Percentiles rank a stretch among this genome's conserved stretches.
These are phyloP conservation scores for Sugiyamaella americana DNA, from an alignment of 805 yeast genomes.

Conservation along the genomic window DNA sequence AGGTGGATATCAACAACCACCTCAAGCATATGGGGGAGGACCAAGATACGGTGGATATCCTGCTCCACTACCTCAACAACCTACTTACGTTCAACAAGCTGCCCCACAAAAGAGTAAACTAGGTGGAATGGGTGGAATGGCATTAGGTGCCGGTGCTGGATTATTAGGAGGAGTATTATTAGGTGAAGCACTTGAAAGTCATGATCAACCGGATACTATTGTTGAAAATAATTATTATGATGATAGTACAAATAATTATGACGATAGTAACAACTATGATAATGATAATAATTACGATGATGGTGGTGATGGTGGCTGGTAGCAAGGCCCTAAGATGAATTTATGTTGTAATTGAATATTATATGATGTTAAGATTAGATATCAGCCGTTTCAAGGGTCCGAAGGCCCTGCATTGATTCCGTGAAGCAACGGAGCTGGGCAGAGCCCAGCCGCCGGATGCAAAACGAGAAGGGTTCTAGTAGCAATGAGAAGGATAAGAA, in stretches of 20 bases:
- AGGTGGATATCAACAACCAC: slow-evolving; percentile 1
- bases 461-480: too few relatives aligned
- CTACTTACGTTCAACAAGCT: slow-evolving; percentile 26
- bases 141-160: slow-evolving; percentile 53
- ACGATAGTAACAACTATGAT: slow-evolving; percentile 26
- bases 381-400: too few relatives aligned
- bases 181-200: slow-evolving; percentile 37
- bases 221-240: slow-evolving; percentile 36
- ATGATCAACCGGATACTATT: slow-evolving; percentile 19
- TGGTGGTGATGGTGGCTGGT: not conserved
- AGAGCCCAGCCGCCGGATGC: too few relatives aligned
- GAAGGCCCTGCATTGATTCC: too few relatives aligned
- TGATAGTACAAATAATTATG: slow-evolving; percentile 26
- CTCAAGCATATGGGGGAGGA: slow-evolving; percentile 15
- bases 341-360: too few relatives aligned
- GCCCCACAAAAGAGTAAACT: slow-evolving; percentile 26
- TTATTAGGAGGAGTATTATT: slow-evolving; percentile 54
- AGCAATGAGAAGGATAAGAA: too few relatives aligned
- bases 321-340: too few relatives aligned
- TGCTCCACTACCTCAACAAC: slow-evolving; percentile 19
- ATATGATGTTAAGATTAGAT: too few relatives aligned
- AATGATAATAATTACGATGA: slow-evolving; percentile 21
- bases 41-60: slow-evolving; percentile 24
- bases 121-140: slow-evolving; percentile 37
- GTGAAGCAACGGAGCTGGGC: too few relatives aligned